Evolutionary conservation across 805 yeast species (phyloP).

Genomic region (Monosporozyma aquatica): DNA sequence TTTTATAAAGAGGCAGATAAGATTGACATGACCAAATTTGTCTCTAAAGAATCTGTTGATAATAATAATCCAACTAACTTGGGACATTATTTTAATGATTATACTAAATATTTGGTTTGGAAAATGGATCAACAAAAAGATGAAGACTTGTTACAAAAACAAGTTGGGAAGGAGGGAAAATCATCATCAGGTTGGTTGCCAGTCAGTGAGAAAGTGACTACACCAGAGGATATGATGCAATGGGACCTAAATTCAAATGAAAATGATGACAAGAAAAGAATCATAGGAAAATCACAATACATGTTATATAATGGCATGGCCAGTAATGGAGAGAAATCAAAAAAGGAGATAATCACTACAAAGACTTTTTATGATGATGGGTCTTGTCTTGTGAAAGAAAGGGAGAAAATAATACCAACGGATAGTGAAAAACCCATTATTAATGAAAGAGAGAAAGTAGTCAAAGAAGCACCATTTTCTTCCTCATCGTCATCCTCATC

Average conservation of each 20-base stretch:
- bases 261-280: slow-evolving; percentile 12
- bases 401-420: slow-evolving; percentile 32
- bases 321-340: slow-evolving; percentile 35
- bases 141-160: too few relatives aligned
- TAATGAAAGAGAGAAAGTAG: slow-evolving; percentile 21
- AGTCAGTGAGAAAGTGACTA: neutral
- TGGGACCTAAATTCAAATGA: slow-evolving; percentile 5
- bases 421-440: slow-evolving; percentile 33
- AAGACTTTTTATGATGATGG: slow-evolving; percentile 39
- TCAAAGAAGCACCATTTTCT: neutral
- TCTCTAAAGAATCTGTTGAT: slow-evolving; percentile 42
- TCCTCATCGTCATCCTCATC: slow-evolving; percentile 3
- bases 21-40: slow-evolving; percentile 25
- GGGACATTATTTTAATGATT: slow-evolving; percentile 57
- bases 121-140: slow-evolving; percentile 45
- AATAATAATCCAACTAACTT: slow-evolving; percentile 32
- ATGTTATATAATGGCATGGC: slow-evolving; percentile 21
- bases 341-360: slow-evolving; percentile 34
- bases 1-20: neutral
- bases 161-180: slow-evolving; percentile 23
- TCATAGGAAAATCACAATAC: slow-evolving; percentile 34
- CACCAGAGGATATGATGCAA: slow-evolving; percentile 23
- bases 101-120: slow-evolving; percentile 62
- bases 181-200: neutral
- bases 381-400: slow-evolving; percentile 30